phyloP scores from a whole-genome alignment of 2,329 filamentous ascomycete genomes.

The Tolypocladium pustulatum region DNA sequence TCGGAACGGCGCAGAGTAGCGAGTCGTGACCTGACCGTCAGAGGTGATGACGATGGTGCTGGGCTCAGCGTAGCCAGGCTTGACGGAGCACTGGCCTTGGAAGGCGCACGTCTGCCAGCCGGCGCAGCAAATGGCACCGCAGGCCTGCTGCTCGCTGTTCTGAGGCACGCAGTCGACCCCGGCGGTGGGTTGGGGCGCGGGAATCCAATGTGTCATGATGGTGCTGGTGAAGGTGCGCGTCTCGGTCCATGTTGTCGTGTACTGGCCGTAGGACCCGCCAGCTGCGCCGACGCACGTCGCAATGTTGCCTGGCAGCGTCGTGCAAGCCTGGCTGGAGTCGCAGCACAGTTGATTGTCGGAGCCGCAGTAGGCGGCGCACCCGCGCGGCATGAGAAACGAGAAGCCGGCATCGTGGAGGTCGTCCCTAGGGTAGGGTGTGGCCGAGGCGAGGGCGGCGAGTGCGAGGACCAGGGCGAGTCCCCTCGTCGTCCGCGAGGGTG shows the following conservation, averaged over 20 bases:
- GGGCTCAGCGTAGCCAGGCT: conserved; percentile 34
- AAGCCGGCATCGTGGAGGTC: conserved; percentile 36
- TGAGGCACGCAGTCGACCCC: conserved; percentile 39
- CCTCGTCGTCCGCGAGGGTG: neutral
- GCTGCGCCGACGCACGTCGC: conserved; percentile 35
- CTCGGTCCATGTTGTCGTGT: conserved; percentile 51
- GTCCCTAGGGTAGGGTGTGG: conserved; percentile 40
- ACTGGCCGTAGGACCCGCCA: conserved; percentile 23
- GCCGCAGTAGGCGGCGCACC: conserved; percentile 44
- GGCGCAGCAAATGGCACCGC: conserved; percentile 61
- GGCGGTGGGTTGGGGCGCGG: conserved; percentile 31
- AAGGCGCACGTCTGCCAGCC: conserved; percentile 56
- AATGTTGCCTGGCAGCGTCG: conserved; percentile 34
- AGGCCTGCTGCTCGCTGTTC: conserved; percentile 46
- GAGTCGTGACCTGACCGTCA: conserved; percentile 40
- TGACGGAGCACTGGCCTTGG: conserved; percentile 46
- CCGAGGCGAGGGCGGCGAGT: conserved; percentile 17
- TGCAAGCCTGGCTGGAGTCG: conserved; percentile 35
- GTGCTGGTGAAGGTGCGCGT: conserved; percentile 51
- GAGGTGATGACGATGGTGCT: conserved; percentile 33
- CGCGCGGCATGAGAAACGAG: conserved; percentile 38
- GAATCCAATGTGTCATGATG: conserved; percentile 37
- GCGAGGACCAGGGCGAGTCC: conserved; percentile 4
- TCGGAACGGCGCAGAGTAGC: conserved; percentile 40
- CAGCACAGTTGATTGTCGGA: conserved; percentile 47